These are phyloP conservation scores for Wilcoxina mikolae DNA, from an alignment of 495 filamentous ascomycete genomes.

Conservation along the genomic window DNA sequence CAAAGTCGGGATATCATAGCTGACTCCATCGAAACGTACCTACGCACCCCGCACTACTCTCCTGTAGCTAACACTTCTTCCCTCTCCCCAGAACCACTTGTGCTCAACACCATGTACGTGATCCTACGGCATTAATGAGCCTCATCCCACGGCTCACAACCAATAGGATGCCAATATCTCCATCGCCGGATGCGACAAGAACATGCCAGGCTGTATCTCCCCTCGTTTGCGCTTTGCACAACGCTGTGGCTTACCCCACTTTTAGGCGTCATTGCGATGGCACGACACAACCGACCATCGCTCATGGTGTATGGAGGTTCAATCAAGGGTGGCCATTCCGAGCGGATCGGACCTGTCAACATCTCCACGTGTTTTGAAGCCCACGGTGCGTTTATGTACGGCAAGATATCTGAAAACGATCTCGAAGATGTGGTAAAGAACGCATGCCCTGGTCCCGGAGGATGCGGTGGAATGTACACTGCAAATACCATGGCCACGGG, in stretches of 20 bases:
- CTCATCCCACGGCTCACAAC: constrained; percentile 24
- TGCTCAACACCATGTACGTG: constrained; percentile 32
- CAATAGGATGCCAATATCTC: constrained; percentile 77
- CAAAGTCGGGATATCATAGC: constrained; percentile 91
- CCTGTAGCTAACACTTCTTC: not conserved
- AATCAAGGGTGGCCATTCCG: constrained; percentile 71
- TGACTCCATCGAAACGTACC: constrained; percentile 85
- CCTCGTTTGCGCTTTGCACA: constrained; percentile 1
- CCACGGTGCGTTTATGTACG: constrained; percentile 70
- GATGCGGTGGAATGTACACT: constrained; percentile 95
- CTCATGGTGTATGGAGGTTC: constrained; percentile 82
- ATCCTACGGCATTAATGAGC: constrained; percentile 3
- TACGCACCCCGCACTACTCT: constrained; percentile 57
- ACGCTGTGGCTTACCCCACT: not conserved
- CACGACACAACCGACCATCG: constrained; percentile 78
- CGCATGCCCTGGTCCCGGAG: constrained; percentile 78
- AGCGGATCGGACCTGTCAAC: constrained; percentile 69
- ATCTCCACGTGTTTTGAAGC: constrained; percentile 86
- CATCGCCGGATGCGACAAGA: constrained; percentile 96
- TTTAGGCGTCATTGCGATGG: constrained; percentile 54
- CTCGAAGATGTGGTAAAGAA: constrained; percentile 75
- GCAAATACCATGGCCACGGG: constrained; percentile 97
- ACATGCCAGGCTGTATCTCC: constrained; percentile 65
- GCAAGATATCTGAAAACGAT: constrained; percentile 51
- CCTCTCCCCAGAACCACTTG: constrained; percentile 16